phyloP scores from a whole-genome alignment of 495 filamentous ascomycete species.

The Annulohypoxylon bovei region DNA sequence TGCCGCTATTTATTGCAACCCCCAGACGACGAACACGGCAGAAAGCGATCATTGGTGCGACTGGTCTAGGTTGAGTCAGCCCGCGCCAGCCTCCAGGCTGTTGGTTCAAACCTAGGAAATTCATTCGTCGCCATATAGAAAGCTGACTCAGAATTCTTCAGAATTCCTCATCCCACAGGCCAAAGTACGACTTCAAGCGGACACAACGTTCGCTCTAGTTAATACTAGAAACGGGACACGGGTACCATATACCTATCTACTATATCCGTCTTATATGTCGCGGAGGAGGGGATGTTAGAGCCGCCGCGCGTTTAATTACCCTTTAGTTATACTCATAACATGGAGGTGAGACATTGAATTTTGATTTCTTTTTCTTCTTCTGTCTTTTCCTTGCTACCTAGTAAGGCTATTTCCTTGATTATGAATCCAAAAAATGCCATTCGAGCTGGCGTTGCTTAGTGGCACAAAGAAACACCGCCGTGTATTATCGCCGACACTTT shows the following conservation, averaged over 20 bases:
- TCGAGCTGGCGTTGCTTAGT: slow-evolving; percentile 36
- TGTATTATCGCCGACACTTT: slow-evolving; percentile 38
- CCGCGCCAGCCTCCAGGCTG: slow-evolving; percentile 39
- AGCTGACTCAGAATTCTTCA: slow-evolving; percentile 49
- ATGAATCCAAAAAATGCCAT: slow-evolving; percentile 29
- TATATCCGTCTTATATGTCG: slow-evolving; percentile 31
- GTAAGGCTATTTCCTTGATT: slow-evolving; percentile 36
- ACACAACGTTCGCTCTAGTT: slow-evolving; percentile 34
- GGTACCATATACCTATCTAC: slow-evolving; percentile 8
- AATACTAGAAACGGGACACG: slow-evolving; percentile 3
- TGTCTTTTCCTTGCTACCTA: neutral
- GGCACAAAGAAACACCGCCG: slow-evolving; percentile 36
- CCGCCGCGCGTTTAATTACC: slow-evolving; percentile 30
- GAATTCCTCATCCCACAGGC: slow-evolving; percentile 38
- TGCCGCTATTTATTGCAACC: slow-evolving; percentile 36
- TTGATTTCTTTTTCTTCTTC: slow-evolving; percentile 13
- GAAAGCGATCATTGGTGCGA: slow-evolving; percentile 39
- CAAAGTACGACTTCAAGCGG: slow-evolving; percentile 33
- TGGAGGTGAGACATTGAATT: slow-evolving; percentile 45
- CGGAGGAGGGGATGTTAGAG: slow-evolving; percentile 31
- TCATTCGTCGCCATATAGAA: slow-evolving; percentile 38
- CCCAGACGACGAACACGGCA: slow-evolving; percentile 21
- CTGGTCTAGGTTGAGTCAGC: slow-evolving; percentile 44
- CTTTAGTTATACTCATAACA: slow-evolving; percentile 23
- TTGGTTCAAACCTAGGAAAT: slow-evolving; percentile 21